Conservation (phyloP, 305 asterid genomes). For the Fraxinus baroniana region DNA sequence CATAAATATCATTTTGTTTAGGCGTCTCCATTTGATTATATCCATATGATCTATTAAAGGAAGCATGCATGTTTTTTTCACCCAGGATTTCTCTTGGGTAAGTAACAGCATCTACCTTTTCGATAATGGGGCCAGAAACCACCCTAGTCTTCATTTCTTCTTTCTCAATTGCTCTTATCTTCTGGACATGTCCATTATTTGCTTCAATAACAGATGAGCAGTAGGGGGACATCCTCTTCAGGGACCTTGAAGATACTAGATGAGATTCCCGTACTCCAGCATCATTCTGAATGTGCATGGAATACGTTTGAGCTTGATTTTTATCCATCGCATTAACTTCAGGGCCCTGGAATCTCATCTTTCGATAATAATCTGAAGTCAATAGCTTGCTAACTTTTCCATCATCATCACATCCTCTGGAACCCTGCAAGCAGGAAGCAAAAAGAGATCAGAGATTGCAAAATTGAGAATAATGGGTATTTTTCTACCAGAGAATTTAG, state of each 20-base stretch:
- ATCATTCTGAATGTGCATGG: slow-evolving; percentile 20
- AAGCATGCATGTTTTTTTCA: slow-evolving; percentile 48
- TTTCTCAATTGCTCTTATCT: slow-evolving; percentile 49
- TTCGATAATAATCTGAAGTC: slow-evolving; percentile 37
- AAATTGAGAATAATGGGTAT: background rate
- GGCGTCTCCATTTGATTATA: slow-evolving; percentile 40
- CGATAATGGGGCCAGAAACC: slow-evolving; percentile 30
- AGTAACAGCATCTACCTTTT: slow-evolving; percentile 73
- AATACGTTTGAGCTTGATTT: slow-evolving; percentile 28
- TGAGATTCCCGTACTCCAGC: slow-evolving; percentile 34
- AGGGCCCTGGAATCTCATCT: slow-evolving; percentile 33
- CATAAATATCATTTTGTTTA: slow-evolving; percentile 33
- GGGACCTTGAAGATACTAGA: slow-evolving; percentile 43
- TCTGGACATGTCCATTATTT: slow-evolving; percentile 34
- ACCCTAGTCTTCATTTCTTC: slow-evolving; percentile 37
- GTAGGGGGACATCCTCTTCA: slow-evolving; percentile 52
- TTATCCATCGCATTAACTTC: slow-evolving; percentile 31
- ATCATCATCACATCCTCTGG: slow-evolving; percentile 40
- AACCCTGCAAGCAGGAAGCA: slow-evolving; percentile 44
- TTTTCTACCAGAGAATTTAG: background rate
- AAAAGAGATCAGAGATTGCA: slow-evolving; percentile 27
- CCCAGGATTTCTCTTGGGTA: slow-evolving; percentile 51
- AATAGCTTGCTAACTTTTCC: slow-evolving; percentile 41
- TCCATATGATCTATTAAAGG: slow-evolving; percentile 45
- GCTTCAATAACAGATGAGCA: slow-evolving; percentile 45